Base-by-base conservation (phyloP, 2,329 filamentous ascomycete genomes). In the Botrytis byssoidea region DNA sequence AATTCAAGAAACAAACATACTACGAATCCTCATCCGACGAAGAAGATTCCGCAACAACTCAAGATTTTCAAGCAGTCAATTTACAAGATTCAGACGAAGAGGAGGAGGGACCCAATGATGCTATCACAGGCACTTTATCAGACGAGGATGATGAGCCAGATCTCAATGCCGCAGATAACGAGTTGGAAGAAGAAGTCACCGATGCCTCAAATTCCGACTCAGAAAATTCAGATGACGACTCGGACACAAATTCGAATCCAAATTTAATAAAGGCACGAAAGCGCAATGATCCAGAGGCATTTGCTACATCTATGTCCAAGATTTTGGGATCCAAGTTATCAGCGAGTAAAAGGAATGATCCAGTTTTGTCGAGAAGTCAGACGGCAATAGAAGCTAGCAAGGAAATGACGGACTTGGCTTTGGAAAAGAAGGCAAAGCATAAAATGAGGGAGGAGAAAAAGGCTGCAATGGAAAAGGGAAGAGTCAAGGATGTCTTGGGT, bases 291-390 rank as follows among this genome's bases (percentile, higher is more conserved):
- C 95, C 96, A 4, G 86, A 88, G 76, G 94, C 93, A 70, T 98
- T 99, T 82, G 93, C 95, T 37, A 97, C 92, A 1, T 97, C 94
- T 69, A 94, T 99, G 79, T 92, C 93, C 78, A 97, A 96, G 83
- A 98, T 99, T 81, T 88, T 99, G 63, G 91, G 90, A 73, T 95
- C 94, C 68, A 98, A 98, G 84, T 87, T 98, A 16, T 92, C 94
- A 2, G 90, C 89, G 12, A 88, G 92, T 46, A 94, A 94, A 81
- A 92, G 95, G 37, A 87, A 91, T 72, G 96, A 99, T 81, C 96
- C 96, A 0, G 93, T 99, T n/a, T 87, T 99, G 5, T 91, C 95
- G 9, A 92, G 96, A 79, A 95, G 92, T 81, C 90, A 89, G 75
- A 88, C 88, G 18, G 94, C 94, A 1, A 88, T 90, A 22, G 88